Evolutionary conservation across 495 filamentous ascomycete genomes (phyloP), one percentile per base, ranked within the genome.

Genomic region (Immersiella caudata): DNA sequence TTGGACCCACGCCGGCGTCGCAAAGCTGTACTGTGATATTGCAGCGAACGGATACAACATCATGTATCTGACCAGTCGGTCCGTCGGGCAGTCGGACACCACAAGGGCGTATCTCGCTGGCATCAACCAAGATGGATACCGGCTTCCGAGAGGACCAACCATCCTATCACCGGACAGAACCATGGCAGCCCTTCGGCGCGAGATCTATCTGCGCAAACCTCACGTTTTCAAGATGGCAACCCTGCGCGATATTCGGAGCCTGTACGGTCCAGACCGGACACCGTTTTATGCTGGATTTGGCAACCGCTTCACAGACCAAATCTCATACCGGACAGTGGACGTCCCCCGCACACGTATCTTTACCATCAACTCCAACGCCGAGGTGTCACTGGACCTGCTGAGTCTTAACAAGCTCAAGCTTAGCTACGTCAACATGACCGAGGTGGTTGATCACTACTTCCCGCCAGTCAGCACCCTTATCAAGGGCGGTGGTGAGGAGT

Each of bases 161-260:
- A 97, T 99, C 66, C 89, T 97, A 78, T 95, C 91, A 49, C 95
- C 95, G 0, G 95, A 99, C 79, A 86, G 95, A 27, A 98, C 94
- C 0, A 96, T 98, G 80, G 93, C 96, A n/a, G 96, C 95, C 0
- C 82, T 99, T 20, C 84, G 94, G 70, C 87, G 95, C 49, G 95
- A 99, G 75, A 89, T 99, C 12, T 99, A 99, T 73, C 83, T 99
- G 21, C 88, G 96, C 52, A 97, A 98, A 77, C 95, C 95, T 0
- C 94, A 99, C 74, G 93, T 98, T 4, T 99, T 99, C 87, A 99
- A 99, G 80, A 99, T 99, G 95, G 90, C 94, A 6, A 98, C 96
- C 68, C 80, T 99, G 50, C 88, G 95, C 24, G 95, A 99, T 78
- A 97, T 99, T 67, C 84, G 92, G 66, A 90, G 87, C 57, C 87